Evolutionary conservation across 768 basidiomycete genomes (phyloP).

Genomic region (Pulveroboletus sp.): DNA sequence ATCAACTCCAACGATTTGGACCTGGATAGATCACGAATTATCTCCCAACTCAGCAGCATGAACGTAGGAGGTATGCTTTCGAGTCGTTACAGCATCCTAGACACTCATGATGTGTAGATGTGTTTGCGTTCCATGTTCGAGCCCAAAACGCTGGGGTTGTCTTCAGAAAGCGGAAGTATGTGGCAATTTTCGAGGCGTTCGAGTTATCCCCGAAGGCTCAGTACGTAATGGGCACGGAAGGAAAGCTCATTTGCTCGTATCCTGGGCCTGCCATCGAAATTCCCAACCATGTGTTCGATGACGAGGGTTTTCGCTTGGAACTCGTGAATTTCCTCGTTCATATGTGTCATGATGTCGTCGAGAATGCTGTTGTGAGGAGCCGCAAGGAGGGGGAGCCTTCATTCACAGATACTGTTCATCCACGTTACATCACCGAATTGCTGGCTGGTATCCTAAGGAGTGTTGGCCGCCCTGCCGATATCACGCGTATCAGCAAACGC

Average conservation of each 20-base stretch:
- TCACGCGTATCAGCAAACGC: slow-evolving; percentile 31
- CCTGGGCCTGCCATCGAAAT: slow-evolving; percentile 44
- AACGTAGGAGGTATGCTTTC: slow-evolving; percentile 15
- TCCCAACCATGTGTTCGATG: slow-evolving; percentile 25
- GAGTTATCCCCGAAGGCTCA: slow-evolving; percentile 38
- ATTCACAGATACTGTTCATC: slow-evolving; percentile 26
- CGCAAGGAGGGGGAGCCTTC: too few species aligned
- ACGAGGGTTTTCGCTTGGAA: slow-evolving; percentile 33
- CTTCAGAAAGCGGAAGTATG: slow-evolving; percentile 23
- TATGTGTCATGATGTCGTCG: slow-evolving; percentile 27
- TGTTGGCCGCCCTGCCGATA: slow-evolving; percentile 19
- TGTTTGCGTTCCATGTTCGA: slow-evolving; percentile 35
- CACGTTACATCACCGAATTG: slow-evolving; percentile 45
- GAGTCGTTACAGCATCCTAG: neutral
- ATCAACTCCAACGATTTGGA: slow-evolving; percentile 11
- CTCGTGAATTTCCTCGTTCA: slow-evolving; percentile 38
- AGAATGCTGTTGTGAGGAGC: too few species aligned
- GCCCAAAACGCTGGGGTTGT: slow-evolving; percentile 49
- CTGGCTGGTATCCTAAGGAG: slow-evolving; percentile 43
- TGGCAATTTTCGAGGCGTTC: slow-evolving; percentile 26
- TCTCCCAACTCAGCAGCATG: slow-evolving; percentile 18
- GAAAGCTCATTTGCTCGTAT: slow-evolving; percentile 43
- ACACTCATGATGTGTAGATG: slow-evolving; percentile 27
- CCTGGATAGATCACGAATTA: neutral
- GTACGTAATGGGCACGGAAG: slow-evolving; percentile 33